Base-by-base conservation (phyloP, 139 green algal species). In the Tetradesmus obliquus region DNA sequence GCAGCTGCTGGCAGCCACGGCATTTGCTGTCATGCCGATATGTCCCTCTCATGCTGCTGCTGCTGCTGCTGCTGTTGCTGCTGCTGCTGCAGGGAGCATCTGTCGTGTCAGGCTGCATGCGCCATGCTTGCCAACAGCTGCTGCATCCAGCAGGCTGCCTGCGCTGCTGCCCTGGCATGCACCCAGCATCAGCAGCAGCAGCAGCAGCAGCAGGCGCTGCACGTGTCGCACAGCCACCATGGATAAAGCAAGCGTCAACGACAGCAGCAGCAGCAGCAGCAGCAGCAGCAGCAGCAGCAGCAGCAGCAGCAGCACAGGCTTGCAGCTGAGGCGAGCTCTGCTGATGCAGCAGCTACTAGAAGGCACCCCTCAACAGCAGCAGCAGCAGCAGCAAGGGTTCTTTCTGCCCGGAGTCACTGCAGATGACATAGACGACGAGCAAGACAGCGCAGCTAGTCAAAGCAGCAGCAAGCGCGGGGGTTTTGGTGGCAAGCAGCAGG, bases 271-370 rank as follows among this genome's bases (percentile, higher is more conserved):
- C 57, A 66, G 57, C 57, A 62, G 57, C 57, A 62, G 55, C 19
- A 5, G 57, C 55, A 72, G 13, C n/a, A 55, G 8, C 76, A 82
- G 32, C 84, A 89, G 24, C 60, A 62, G 51, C 60, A 57, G 79
- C 82, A 81, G 24, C 85, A 82, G 85, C 62, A 89, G 62, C 85
- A 82, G 62, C 84, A 88, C 24, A 57, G 53, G 45, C 22, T 6
- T 82, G 24, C n/a, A 55, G 24, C 76, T 82, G n/a, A 51, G 24
- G 76, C 76, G 76, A 10, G 3, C 24, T 6, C 24, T 82, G n/a
- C 24, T 55, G 76, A 82, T 82, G 76, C n/a, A 82, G n/a, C 76
- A 82, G 7, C 76, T 82, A n/a, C 20, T 82, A 5, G 76, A 82
- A 55, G 76, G 66, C 66, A 76, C 15, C 15, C 17, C 66, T 24